Evolutionary conservation across 2,329 filamentous ascomycete genomes (phyloP).

Genomic region (Penicillium paneum): DNA sequence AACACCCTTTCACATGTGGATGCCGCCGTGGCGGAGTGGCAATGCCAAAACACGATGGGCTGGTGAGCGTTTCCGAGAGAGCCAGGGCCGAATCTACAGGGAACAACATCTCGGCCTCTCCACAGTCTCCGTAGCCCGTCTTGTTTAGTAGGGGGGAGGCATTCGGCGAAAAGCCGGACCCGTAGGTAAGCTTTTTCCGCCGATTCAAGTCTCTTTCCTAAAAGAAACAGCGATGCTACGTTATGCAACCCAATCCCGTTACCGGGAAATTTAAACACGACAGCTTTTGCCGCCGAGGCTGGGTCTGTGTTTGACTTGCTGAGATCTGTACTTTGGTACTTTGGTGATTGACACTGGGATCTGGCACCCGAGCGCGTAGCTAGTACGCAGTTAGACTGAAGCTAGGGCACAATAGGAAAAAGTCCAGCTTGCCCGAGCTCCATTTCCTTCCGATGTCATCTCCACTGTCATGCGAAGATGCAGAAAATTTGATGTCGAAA

Average conservation of each 20-base stretch:
- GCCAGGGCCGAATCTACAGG: background rate
- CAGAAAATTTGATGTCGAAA: constrained; percentile 1
- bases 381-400: background rate
- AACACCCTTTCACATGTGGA: constrained; percentile 23
- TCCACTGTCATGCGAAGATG: constrained; percentile 5
- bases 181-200: constrained; percentile 13
- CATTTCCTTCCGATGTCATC: constrained; percentile 7
- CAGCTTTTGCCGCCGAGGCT: constrained; percentile 4
- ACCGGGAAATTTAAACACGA: constrained; percentile 16
- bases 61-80: constrained; percentile 9
- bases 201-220: constrained; percentile 18
- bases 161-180: constrained; percentile 1
- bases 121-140: background rate
- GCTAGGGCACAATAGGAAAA: background rate
- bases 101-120: background rate
- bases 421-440: background rate
- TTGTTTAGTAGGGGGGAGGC: background rate
- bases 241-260: constrained; percentile 25
- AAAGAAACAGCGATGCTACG: constrained; percentile 20
- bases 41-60: constrained; percentile 10
- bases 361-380: background rate
- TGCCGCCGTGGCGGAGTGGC: constrained; percentile 3
- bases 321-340: constrained; percentile 13
- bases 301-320: constrained; percentile 1
- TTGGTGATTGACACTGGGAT: constrained; percentile 4